These are phyloP conservation scores for Madurella mycetomatis DNA, from an alignment of 2,329 filamentous ascomycete genomes.

Conservation along the genomic window DNA sequence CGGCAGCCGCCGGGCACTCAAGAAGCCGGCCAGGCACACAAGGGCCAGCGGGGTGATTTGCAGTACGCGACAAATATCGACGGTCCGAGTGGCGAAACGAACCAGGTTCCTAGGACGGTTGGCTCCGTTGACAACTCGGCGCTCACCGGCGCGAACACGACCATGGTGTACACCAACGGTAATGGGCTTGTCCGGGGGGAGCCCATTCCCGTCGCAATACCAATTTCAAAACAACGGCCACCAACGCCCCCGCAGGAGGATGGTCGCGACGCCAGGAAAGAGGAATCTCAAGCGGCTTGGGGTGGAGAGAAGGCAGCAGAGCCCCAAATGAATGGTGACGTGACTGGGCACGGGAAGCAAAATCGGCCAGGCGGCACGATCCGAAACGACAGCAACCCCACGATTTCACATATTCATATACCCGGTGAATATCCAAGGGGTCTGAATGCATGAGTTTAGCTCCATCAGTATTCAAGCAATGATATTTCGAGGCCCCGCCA, in stretches of 20 bases:
- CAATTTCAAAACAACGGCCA: not conserved
- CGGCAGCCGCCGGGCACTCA: constrained; percentile 25
- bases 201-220: constrained; percentile 5
- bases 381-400: constrained; percentile 45
- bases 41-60: not conserved
- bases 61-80: not conserved
- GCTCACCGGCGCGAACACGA: not conserved
- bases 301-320: not conserved
- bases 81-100: not conserved
- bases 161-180: not conserved
- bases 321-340: not conserved
- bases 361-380: constrained; percentile 11
- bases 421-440: constrained; percentile 60
- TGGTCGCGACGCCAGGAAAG: not conserved
- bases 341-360: not conserved
- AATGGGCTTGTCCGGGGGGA: constrained; percentile 4
- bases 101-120: not conserved
- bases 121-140: not conserved
- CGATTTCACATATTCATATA: constrained; percentile 63
- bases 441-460: constrained; percentile 2
- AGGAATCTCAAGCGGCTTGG: not conserved
- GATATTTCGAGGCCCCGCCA: no score
- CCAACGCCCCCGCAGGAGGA: not conserved
- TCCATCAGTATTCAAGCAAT: not conserved
- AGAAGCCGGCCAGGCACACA: not conserved